Percentiles rank a stretch among this genome's conserved stretches.
phyloP scores from a whole-genome alignment of 1,139 yeast genomes.

The Trichomonascaceae sp. region DNA sequence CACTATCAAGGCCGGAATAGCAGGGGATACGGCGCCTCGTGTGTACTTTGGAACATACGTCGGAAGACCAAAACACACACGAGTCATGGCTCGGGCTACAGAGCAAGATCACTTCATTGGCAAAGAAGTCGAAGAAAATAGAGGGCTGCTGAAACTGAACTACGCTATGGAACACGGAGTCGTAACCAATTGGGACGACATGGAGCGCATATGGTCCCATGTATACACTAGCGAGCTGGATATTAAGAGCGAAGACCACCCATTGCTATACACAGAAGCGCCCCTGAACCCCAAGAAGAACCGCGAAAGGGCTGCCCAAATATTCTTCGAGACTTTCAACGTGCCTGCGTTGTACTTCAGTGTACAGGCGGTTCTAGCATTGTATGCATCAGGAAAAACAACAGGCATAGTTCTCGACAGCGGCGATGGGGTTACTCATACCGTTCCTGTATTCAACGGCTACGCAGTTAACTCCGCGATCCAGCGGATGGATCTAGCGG shows the following conservation, averaged over 20 bases:
- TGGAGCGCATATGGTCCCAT: slow-evolving; percentile 65
- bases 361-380: slow-evolving; percentile 70
- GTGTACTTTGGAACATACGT: slow-evolving; percentile 40
- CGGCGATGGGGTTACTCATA: slow-evolving; percentile 85
- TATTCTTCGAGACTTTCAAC: slow-evolving; percentile 70
- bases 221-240: slow-evolving; percentile 49
- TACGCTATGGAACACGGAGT: slow-evolving; percentile 77
- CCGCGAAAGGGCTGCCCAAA: slow-evolving; percentile 61
- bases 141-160: slow-evolving; percentile 58
- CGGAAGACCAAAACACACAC: slow-evolving; percentile 74
- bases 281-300: slow-evolving; percentile 68
- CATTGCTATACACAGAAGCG: slow-evolving; percentile 77
- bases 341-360: slow-evolving; percentile 81
- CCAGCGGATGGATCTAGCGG: slow-evolving; percentile 70
- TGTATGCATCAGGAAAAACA: slow-evolving; percentile 82
- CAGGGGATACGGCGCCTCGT: slow-evolving; percentile 79
- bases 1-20: slow-evolving; percentile 76
- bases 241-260: slow-evolving; percentile 77
- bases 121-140: slow-evolving; percentile 50
- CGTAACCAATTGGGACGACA: slow-evolving; percentile 75
- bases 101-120: slow-evolving; percentile 61
- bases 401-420: slow-evolving; percentile 83
- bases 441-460: slow-evolving; percentile 86
- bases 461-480: slow-evolving; percentile 65
- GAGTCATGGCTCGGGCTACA: slow-evolving; percentile 74